These are phyloP conservation scores for Paraleonurus japonicus DNA, from an alignment of 257 asterid species.

Conservation along the genomic window DNA sequence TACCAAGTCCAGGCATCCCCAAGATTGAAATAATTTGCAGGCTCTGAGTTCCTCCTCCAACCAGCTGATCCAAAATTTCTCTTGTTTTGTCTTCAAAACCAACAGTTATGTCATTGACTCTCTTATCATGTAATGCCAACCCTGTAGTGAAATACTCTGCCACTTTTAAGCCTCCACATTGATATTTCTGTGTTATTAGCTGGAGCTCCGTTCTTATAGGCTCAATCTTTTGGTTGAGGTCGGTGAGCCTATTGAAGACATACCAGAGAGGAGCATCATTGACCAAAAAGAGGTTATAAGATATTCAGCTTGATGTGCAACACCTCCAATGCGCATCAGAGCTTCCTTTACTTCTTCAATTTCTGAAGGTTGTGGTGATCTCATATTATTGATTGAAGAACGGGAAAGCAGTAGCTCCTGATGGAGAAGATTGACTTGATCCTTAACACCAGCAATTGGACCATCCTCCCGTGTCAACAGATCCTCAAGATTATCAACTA, in stretches of 20 bases:
- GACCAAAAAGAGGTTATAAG: conserved; percentile 2
- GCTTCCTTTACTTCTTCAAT: background rate
- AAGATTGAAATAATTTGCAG: conserved; percentile 27
- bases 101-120: background rate
- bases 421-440: background rate
- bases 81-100: conserved; percentile 21
- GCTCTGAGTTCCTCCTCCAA: background rate
- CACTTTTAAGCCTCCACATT: background rate
- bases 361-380: background rate
- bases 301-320: conserved; percentile 25
- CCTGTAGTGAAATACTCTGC: background rate
- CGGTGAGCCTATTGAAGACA: background rate
- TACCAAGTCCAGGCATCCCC: conserved; percentile 18
- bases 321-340: background rate
- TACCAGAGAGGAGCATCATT: conserved; percentile 16
- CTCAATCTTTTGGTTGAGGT: background rate
- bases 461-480: background rate
- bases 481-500: background rate
- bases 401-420: background rate
- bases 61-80: background rate
- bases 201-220: background rate
- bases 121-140: background rate
- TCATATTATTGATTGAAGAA: background rate
- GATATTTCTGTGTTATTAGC: background rate
- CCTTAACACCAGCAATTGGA: background rate